Evolutionary conservation across 306 rosid species (phyloP).

Genomic region (Herpetospermum pedunculosum): DNA sequence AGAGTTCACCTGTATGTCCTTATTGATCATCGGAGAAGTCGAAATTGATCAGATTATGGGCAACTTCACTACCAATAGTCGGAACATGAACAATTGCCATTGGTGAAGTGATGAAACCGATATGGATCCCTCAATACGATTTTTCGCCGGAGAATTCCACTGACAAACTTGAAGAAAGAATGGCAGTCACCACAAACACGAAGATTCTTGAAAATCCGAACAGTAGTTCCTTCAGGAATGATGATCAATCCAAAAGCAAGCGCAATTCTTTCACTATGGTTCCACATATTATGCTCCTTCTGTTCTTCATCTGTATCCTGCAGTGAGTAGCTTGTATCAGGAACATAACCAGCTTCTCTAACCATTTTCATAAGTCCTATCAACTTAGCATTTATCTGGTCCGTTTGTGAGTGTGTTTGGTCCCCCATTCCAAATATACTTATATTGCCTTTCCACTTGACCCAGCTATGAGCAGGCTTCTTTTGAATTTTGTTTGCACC

Average conservation of each 20-base stretch:
- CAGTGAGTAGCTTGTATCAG: slow-evolving; percentile 71
- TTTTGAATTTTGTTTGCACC: slow-evolving; percentile 47
- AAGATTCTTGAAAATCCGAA: slow-evolving; percentile 77
- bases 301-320: slow-evolving; percentile 91
- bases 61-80: slow-evolving; percentile 59
- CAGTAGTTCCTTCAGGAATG: slow-evolving; percentile 44
- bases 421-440: slow-evolving; percentile 78
- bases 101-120: slow-evolving; percentile 75
- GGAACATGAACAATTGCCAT: slow-evolving; percentile 74
- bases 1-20: background rate
- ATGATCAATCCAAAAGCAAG: slow-evolving; percentile 73
- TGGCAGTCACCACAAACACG: slow-evolving; percentile 96
- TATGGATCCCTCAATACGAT: slow-evolving; percentile 71
- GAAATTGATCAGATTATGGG: background rate
- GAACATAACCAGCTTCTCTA: slow-evolving; percentile 63
- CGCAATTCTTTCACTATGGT: slow-evolving; percentile 87
- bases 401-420: slow-evolving; percentile 38
- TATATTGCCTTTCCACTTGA: slow-evolving; percentile 55
- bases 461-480: slow-evolving; percentile 89
- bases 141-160: slow-evolving; percentile 46
- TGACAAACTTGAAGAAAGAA: slow-evolving; percentile 65
- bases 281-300: slow-evolving; percentile 90
- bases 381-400: slow-evolving; percentile 46
- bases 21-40: background rate
- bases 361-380: slow-evolving; percentile 55